Percentiles rank a stretch among this genome's conserved stretches.
Conservation (phyloP, 2,329 filamentous ascomycete species). For the Trichoderma citrinoviride region DNA sequence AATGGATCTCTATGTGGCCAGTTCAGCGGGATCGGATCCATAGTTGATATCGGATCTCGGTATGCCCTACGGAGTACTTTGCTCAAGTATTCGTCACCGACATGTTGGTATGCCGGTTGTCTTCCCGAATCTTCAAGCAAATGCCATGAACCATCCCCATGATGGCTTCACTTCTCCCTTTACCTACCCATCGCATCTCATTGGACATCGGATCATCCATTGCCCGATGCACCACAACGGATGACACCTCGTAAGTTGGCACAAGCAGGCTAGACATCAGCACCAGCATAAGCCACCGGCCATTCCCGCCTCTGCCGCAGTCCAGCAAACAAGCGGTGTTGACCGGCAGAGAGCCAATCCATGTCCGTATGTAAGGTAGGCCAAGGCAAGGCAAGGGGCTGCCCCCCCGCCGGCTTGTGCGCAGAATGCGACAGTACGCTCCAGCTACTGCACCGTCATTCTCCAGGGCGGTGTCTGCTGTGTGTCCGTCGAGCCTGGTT, state of each 20-base stretch:
- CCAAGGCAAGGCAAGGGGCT: background rate
- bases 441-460: conserved; percentile 8
- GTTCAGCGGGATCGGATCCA: background rate
- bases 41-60: background rate
- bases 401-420: background rate
- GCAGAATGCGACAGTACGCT: background rate
- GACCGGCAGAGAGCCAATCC: background rate
- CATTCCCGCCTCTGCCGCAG: background rate
- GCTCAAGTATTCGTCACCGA: background rate
- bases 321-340: background rate
- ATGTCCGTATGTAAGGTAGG: background rate
- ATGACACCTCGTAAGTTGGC: background rate
- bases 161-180: no score
- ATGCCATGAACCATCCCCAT: no score
- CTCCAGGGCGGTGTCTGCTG: background rate
- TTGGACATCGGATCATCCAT: conserved; percentile 4
- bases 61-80: no score
- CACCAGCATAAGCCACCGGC: background rate
- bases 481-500: background rate
- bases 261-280: background rate
- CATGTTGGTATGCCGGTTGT: background rate
- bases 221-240: background rate
- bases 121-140: no score
- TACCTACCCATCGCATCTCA: background rate
- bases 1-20: background rate